Conservation (phyloP, 2,329 filamentous ascomycete genomes). For the Diaporthe vexans region DNA sequence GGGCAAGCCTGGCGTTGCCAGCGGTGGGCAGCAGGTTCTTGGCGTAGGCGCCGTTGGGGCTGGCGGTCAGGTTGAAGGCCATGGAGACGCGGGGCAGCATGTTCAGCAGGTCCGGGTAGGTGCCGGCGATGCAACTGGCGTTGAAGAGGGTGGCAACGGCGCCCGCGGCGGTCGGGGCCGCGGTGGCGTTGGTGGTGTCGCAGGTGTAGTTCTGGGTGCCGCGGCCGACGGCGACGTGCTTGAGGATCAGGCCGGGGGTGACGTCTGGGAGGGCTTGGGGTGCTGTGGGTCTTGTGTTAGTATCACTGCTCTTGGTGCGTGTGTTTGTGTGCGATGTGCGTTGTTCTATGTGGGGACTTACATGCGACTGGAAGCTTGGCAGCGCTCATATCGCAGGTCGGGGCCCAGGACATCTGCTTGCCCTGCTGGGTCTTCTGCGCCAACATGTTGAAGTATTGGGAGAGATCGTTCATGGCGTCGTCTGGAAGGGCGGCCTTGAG, state of each 20-base stretch:
- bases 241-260: slow-evolving; percentile 71
- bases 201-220: slow-evolving; percentile 98
- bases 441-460: slow-evolving; percentile 73
- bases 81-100: slow-evolving; percentile 77
- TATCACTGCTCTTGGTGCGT: not conserved
- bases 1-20: slow-evolving; percentile 56
- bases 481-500: slow-evolving; percentile 55
- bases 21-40: slow-evolving; percentile 39
- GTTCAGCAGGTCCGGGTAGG: slow-evolving; percentile 76
- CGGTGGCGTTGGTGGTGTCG: slow-evolving; percentile 69
- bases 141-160: slow-evolving; percentile 91
- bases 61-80: slow-evolving; percentile 69
- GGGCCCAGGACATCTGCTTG: slow-evolving; percentile 56
- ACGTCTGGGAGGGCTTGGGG: slow-evolving; percentile 73
- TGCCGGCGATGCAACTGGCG: slow-evolving; percentile 81
- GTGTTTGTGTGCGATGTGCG: slow-evolving; percentile 46
- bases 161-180: slow-evolving; percentile 75
- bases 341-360: slow-evolving; percentile 45
- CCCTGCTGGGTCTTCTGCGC: slow-evolving; percentile 67
- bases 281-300: slow-evolving; percentile 56
- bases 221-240: slow-evolving; percentile 87
- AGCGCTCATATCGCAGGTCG: slow-evolving; percentile 67
- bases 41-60: slow-evolving; percentile 47
- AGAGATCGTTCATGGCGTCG: slow-evolving; percentile 60
- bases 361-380: slow-evolving; percentile 60